These are phyloP conservation scores for Pythium oligandrum DNA, from an alignment of 352 stramenopile species.

Conservation along the genomic window DNA sequence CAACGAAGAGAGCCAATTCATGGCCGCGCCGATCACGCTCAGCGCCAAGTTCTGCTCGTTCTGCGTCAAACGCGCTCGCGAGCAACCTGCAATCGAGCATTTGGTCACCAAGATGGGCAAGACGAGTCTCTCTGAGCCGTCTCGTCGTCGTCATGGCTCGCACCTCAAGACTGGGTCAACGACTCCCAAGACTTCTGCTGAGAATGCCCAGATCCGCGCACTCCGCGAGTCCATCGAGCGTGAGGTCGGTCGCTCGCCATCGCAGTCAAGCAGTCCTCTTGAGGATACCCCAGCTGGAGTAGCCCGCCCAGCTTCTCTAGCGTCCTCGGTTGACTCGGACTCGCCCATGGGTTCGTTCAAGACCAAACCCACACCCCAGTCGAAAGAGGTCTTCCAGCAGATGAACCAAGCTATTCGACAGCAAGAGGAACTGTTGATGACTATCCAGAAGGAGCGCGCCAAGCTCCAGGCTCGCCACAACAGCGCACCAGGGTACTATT, in stretches of 20 bases:
- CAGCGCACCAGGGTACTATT: constrained; percentile 2
- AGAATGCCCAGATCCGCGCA: background rate
- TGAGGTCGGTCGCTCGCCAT: constrained; percentile 14
- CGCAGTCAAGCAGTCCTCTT: constrained; percentile 9
- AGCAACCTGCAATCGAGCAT: constrained; percentile 12
- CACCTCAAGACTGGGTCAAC: no score
- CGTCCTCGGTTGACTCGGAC: no score
- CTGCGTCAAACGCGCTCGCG: constrained; percentile 17
- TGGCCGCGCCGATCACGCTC: constrained; percentile 4
- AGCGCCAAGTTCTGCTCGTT: constrained; percentile 18
- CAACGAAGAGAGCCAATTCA: constrained; percentile 19
- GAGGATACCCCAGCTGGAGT: no score
- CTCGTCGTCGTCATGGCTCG: constrained; percentile 7
- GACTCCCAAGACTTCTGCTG: no score
- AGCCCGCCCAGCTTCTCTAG: no score
- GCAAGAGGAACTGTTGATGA: constrained; percentile 20
- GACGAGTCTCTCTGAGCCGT: constrained; percentile 9
- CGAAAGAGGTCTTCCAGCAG: constrained; percentile 13
- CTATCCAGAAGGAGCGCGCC: constrained; percentile 20
- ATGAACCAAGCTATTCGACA: constrained; percentile 23
- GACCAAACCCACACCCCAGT: background rate
- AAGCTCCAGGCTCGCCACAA: constrained; percentile 13
- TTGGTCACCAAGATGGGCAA: constrained; percentile 14
- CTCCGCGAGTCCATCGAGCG: constrained; percentile 11
- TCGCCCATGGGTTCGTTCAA: background rate